A percentile compares a stretch with the other conserved stretches of the same genome.
Conservation (phyloP, 306 rosid genomes). For the Casuarina equisetifolia region DNA sequence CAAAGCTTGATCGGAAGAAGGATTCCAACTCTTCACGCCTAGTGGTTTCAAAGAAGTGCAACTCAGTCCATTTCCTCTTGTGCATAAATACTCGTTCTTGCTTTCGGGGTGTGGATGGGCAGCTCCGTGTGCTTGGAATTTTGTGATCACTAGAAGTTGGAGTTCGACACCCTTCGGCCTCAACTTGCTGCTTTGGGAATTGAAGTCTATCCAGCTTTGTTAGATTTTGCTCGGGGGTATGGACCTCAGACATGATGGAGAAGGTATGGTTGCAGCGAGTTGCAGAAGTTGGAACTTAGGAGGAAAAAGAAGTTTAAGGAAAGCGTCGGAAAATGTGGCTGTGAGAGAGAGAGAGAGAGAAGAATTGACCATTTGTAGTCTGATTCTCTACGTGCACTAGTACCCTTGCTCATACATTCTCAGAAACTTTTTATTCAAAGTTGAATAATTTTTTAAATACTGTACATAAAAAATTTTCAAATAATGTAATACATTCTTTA, state of each 20-base stretch:
- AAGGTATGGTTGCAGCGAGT: not conserved
- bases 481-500: no score
- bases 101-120: slow-evolving; percentile 60
- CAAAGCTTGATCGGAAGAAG: slow-evolving; percentile 43
- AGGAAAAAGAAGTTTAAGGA: no score
- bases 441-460: no score
- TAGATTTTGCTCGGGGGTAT: not conserved
- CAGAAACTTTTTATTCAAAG: not conserved
- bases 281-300: not conserved
- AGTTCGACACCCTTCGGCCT: slow-evolving; percentile 39
- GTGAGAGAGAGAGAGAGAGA: not conserved
- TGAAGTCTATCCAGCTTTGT: slow-evolving; percentile 7
- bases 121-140: slow-evolving; percentile 39
- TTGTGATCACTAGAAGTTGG: slow-evolving; percentile 41
- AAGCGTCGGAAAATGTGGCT: no score
- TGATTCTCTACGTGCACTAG: no score
- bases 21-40: slow-evolving; percentile 51
- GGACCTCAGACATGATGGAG: slow-evolving; percentile 17
- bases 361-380: not conserved
- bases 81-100: not conserved
- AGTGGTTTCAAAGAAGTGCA: slow-evolving; percentile 34
- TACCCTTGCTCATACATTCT: not conserved
- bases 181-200: slow-evolving; percentile 17
- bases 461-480: no score
- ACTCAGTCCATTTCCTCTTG: slow-evolving; percentile 35